Evolutionary conservation across 225 moss, liverwort and hornwort genomes (phyloP).

Genomic region (Marchantia polymorpha): DNA sequence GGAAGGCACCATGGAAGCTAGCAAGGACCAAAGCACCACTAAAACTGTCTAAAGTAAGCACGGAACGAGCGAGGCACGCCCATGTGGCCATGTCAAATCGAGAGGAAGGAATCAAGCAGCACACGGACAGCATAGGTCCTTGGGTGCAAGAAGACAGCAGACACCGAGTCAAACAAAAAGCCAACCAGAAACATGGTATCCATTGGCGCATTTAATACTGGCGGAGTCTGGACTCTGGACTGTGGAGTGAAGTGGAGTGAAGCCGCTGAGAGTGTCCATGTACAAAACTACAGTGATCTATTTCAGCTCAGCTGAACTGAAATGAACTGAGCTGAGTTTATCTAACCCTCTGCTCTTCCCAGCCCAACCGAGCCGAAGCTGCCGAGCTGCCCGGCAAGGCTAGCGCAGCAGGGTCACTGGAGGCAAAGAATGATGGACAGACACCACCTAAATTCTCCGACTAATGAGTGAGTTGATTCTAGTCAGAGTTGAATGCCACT

Average conservation of each 20-base stretch:
- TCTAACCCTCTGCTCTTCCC: background rate
- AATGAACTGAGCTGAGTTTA: background rate
- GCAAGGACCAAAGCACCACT: background rate
- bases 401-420: background rate
- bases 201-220: background rate
- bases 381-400: background rate
- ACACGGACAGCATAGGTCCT: slow-evolving; percentile 12
- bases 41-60: background rate
- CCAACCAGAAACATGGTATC: background rate
- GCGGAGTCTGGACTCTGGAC: background rate
- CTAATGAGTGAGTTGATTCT: background rate
- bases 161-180: slow-evolving; percentile 4
- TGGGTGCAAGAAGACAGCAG: slow-evolving; percentile 9
- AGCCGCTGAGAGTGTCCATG: background rate
- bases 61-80: background rate
- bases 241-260: background rate
- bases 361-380: background rate
- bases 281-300: background rate
- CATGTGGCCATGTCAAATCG: background rate
- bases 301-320: background rate
- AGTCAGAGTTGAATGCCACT: slow-evolving; percentile 7
- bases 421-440: slow-evolving; percentile 3
- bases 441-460: slow-evolving; percentile 12
- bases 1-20: background rate
- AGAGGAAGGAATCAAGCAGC: slow-evolving; percentile 11